Percentiles rank a stretch among this genome's conserved stretches.
phyloP scores from a whole-genome alignment of 179 eudicot genomes.

The Beta lomatogona region DNA sequence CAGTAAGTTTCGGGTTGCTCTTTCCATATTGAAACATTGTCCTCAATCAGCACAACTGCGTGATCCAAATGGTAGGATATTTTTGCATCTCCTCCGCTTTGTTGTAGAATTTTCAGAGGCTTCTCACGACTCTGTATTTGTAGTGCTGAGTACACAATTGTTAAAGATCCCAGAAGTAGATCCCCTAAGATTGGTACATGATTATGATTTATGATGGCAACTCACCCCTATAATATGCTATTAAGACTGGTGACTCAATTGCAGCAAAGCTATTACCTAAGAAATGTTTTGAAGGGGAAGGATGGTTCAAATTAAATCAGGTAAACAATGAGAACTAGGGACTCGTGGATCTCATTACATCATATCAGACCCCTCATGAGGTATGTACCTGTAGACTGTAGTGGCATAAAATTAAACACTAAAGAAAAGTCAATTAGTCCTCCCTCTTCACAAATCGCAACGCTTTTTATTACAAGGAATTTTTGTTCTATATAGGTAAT shows the following conservation, averaged over 20 bases:
- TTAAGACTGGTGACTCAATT: slow-evolving; percentile 12
- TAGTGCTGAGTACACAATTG: not conserved
- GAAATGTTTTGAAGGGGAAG: not conserved
- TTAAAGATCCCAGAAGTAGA: slow-evolving; percentile 8
- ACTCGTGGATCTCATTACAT: too few species aligned
- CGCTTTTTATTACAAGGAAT: too few species aligned
- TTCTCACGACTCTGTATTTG: not conserved
- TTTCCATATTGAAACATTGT: not conserved
- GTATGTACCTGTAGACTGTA: too few species aligned
- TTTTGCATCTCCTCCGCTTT: slow-evolving; percentile 13
- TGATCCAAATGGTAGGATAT: slow-evolving; percentile 19
- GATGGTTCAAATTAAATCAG: not conserved
- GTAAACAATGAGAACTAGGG: too few species aligned
- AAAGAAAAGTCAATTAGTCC: too few species aligned
- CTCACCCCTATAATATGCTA: slow-evolving; percentile 12
- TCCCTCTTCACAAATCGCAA: too few species aligned
- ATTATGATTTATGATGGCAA: slow-evolving; percentile 15
- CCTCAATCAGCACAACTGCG: slow-evolving; percentile 21
- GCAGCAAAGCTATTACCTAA: not conserved
- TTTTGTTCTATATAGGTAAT: too few species aligned
- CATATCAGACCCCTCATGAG: too few species aligned
- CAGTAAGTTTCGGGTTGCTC: not conserved
- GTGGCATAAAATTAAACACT: too few species aligned
- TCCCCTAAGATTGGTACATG: slow-evolving; percentile 3
- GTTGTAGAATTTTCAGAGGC: not conserved